Conservation (phyloP, 169 alveolate species). For the Cryptosporidium ryanae region DNA sequence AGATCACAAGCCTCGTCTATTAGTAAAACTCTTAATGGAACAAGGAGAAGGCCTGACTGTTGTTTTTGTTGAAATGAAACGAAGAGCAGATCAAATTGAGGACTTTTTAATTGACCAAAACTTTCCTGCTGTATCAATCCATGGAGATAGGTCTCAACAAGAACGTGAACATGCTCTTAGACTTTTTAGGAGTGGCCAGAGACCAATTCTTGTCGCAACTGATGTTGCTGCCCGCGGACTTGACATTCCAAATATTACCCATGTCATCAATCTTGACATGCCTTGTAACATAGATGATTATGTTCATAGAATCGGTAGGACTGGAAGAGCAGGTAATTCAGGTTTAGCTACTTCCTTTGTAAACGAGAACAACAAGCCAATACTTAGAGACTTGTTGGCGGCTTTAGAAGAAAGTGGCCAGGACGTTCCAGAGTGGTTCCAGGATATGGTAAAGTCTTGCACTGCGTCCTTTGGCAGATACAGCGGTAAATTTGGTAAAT, state of each 20-base stretch:
- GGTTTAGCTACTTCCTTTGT: constrained; percentile 97
- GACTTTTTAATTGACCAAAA: constrained; percentile 83
- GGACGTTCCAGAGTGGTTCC: constrained; percentile 80
- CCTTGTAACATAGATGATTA: constrained; percentile 95
- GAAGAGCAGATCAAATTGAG: constrained; percentile 90
- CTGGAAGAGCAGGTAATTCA: constrained; percentile 98
- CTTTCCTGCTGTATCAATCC: constrained; percentile 90
- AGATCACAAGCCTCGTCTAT: constrained; percentile 85
- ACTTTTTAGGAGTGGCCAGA: constrained; percentile 90
- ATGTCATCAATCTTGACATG: constrained; percentile 94
- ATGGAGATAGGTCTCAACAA: constrained; percentile 95
- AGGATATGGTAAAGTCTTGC: constrained; percentile 76
- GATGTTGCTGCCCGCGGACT: constrained; percentile 99
- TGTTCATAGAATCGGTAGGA: constrained; percentile 96
- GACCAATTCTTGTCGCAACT: constrained; percentile 96
- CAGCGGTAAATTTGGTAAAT: constrained; percentile 26
- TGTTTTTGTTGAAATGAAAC: constrained; percentile 89
- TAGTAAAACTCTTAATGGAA: constrained; percentile 85
- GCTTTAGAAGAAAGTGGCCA: constrained; percentile 80
- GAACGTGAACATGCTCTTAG: constrained; percentile 93
- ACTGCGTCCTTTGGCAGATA: constrained; percentile 72
- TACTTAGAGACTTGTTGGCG: constrained; percentile 87
- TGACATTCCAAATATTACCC: constrained; percentile 95
- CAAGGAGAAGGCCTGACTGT: constrained; percentile 81
- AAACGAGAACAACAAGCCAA: constrained; percentile 88